Percentiles rank a stretch among this genome's conserved stretches.
These are phyloP conservation scores for Ceratorhiza oryzae-sativae DNA, from an alignment of 1,284 basidiomycete species.

Conservation along the genomic window DNA sequence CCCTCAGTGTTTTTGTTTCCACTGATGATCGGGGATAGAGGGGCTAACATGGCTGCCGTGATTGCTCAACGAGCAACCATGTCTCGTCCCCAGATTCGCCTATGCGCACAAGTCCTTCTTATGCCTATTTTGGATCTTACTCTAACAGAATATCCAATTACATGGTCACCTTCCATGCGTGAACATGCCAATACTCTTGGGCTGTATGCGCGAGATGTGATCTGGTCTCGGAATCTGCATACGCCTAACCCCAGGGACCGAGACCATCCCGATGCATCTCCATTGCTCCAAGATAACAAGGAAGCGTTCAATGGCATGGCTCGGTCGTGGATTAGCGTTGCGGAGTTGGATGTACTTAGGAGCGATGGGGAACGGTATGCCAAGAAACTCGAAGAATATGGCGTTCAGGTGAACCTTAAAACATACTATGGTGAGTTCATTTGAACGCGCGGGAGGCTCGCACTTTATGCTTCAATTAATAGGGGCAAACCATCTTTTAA, in stretches of 20 bases:
- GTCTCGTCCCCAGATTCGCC: neutral
- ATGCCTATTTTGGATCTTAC: constrained; percentile 9
- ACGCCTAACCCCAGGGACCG: constrained; percentile 66
- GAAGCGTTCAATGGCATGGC: constrained; percentile 58
- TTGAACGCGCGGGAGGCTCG: too few relatives aligned
- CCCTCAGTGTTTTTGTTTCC: neutral
- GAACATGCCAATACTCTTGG: constrained; percentile 66
- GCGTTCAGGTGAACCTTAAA: constrained; percentile 62
- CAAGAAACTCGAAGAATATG: constrained; percentile 62
- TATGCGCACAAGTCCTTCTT: neutral
- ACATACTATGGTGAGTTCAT: neutral
- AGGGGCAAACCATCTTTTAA: constrained; percentile 11
- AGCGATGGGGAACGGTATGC: constrained; percentile 72
- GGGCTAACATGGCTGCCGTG: constrained; percentile 74
- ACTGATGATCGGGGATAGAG: constrained; percentile 50
- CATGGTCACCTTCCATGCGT: constrained; percentile 57
- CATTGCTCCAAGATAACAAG: constrained; percentile 68
- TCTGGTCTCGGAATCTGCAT: constrained; percentile 75
- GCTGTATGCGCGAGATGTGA: constrained; percentile 68
- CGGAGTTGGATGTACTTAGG: constrained; percentile 69
- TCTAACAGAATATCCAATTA: constrained; percentile 16
- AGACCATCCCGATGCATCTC: constrained; percentile 71
- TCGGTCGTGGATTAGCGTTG: constrained; percentile 53
- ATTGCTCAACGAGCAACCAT: constrained; percentile 64
- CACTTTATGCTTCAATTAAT: too few relatives aligned